Conservation (phyloP, 805 yeast genomes). For the Kazachstania taianensis region DNA sequence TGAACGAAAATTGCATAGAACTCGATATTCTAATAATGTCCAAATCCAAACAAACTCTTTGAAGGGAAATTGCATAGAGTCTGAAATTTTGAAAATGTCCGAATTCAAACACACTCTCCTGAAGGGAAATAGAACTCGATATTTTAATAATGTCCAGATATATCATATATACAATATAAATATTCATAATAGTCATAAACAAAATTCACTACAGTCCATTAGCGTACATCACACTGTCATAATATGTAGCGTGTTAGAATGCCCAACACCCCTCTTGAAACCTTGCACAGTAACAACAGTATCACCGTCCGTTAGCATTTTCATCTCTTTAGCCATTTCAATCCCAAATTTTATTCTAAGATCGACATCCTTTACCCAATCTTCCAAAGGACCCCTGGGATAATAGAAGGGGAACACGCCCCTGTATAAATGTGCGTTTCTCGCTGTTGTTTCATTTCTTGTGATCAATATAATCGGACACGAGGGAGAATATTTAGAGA, state of each 20-base stretch:
- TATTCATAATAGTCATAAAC: not conserved
- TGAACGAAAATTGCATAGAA: too few relatives aligned
- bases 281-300: slow-evolving; percentile 92
- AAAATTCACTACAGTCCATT: not conserved
- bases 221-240: slow-evolving; percentile 40
- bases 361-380: slow-evolving; percentile 97
- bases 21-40: too few relatives aligned
- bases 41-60: too few relatives aligned
- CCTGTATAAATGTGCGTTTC: slow-evolving; percentile 91
- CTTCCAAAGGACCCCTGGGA: slow-evolving; percentile 43
- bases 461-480: slow-evolving; percentile 97
- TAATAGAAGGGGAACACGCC: slow-evolving; percentile 97
- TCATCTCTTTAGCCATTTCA: slow-evolving; percentile 75
- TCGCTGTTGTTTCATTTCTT: slow-evolving; percentile 85
- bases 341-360: slow-evolving; percentile 88
- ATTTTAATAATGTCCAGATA: not conserved
- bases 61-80: too few relatives aligned
- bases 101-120: too few relatives aligned
- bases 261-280: slow-evolving; percentile 97
- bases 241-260: slow-evolving; percentile 95
- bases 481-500: slow-evolving; percentile 94
- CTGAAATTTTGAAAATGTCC: too few relatives aligned
- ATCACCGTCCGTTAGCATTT: slow-evolving; percentile 80
- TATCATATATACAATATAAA: not conserved
- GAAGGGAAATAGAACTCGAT: too few relatives aligned